These are phyloP conservation scores for Candida germanica DNA, from an alignment of 805 yeast species.

Conservation along the genomic window DNA sequence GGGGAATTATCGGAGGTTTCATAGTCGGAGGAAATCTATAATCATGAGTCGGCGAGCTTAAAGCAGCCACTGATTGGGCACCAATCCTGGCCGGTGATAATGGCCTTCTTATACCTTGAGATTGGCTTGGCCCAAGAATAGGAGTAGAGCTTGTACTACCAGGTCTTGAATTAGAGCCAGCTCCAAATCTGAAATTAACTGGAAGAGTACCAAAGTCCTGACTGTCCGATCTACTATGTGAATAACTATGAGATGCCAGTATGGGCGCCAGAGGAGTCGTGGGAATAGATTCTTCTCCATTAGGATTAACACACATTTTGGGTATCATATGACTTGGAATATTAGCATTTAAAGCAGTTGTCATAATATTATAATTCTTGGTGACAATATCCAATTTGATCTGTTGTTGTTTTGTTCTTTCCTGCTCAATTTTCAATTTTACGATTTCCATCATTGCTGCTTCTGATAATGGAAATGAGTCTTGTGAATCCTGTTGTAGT, in stretches of 20 bases:
- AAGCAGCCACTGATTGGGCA: constrained; percentile 34
- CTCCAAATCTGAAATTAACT: constrained; percentile 35
- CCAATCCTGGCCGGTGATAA: constrained; percentile 9
- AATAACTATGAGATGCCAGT: constrained; percentile 2
- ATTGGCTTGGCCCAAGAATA: constrained; percentile 7
- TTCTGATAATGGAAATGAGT: constrained; percentile 54
- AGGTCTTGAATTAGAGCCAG: constrained; percentile 14
- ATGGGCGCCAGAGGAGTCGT: background rate
- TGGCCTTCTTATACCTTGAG: constrained; percentile 3
- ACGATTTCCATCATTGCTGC: constrained; percentile 57
- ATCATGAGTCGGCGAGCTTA: constrained; percentile 30
- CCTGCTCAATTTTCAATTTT: constrained; percentile 65
- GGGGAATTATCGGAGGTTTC: constrained; percentile 11
- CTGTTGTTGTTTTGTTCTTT: constrained; percentile 76
- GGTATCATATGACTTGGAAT: constrained; percentile 68
- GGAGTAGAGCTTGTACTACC: constrained; percentile 2
- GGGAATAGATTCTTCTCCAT: background rate
- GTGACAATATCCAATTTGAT: constrained; percentile 63
- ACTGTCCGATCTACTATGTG: constrained; percentile 5
- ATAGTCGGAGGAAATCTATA: constrained; percentile 14
- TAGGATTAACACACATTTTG: constrained; percentile 41
- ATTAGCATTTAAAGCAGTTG: constrained; percentile 55
- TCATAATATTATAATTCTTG: constrained; percentile 59
- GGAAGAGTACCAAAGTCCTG: constrained; percentile 22
- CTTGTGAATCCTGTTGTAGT: constrained; percentile 51